A percentile compares a stretch with the other conserved stretches of the same genome.
phyloP scores from a whole-genome alignment of 108 stramenopile genomes.

The Nitzschia sp. region DNA sequence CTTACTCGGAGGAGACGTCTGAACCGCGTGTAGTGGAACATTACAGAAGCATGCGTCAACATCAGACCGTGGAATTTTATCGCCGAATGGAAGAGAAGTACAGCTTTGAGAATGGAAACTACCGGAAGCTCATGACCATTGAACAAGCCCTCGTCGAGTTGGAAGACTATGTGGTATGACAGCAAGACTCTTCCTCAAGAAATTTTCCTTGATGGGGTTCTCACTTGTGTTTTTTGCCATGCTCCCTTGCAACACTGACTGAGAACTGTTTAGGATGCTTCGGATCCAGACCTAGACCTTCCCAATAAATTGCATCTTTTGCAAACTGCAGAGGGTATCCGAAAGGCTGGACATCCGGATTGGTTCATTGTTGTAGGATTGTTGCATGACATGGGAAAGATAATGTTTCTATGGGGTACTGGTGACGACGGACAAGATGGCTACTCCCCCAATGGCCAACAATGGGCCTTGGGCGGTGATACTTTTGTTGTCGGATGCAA shows the following conservation, averaged over 20 bases:
- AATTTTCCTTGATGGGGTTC: too few species aligned
- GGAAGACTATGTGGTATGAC: slow-evolving; percentile 56
- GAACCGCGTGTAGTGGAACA: slow-evolving; percentile 54
- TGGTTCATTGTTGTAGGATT: slow-evolving; percentile 77
- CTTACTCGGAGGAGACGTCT: slow-evolving; percentile 41
- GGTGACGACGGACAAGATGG: slow-evolving; percentile 72
- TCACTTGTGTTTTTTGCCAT: background rate
- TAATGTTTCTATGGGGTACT: slow-evolving; percentile 79
- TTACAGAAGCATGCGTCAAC: slow-evolving; percentile 52
- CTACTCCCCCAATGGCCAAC: slow-evolving; percentile 59
- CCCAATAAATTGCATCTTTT: slow-evolving; percentile 75
- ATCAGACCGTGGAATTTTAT: slow-evolving; percentile 66
- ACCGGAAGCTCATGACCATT: slow-evolving; percentile 66
- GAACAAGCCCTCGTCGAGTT: slow-evolving; percentile 71
- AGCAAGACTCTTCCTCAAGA: background rate
- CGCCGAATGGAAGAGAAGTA: slow-evolving; percentile 67
- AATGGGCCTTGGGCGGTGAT: slow-evolving; percentile 85
- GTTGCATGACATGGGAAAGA: slow-evolving; percentile 86
- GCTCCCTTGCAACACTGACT: background rate
- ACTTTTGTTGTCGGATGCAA: slow-evolving; percentile 76
- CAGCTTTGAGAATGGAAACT: slow-evolving; percentile 32
- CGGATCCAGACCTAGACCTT: slow-evolving; percentile 74
- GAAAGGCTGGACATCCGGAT: slow-evolving; percentile 70
- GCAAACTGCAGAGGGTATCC: slow-evolving; percentile 81
- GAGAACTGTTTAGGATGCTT: slow-evolving; percentile 44